Evolutionary conservation across 306 rosid genomes (phyloP).

Genomic region (Gastrolobium bilobum): DNA sequence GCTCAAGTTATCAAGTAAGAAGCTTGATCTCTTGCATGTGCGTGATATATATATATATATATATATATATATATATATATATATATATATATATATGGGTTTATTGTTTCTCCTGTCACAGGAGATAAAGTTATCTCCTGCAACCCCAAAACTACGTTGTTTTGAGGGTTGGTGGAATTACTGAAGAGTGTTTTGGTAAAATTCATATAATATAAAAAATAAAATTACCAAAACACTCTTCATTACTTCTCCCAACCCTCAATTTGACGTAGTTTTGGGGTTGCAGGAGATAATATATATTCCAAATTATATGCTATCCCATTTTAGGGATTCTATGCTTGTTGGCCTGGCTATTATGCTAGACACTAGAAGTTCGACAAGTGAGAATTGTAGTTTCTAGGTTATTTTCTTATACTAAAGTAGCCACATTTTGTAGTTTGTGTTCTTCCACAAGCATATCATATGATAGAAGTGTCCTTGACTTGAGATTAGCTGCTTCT

Average conservation of each 20-base stretch:
- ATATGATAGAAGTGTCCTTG: not conserved
- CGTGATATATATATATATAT: not conserved
- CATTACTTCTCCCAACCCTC: too few species aligned
- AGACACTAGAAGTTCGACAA: not conserved
- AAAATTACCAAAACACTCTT: too few species aligned
- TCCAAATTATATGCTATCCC: not conserved
- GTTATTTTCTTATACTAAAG: not conserved
- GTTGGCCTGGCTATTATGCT: conserved; percentile 10
- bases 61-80: not conserved
- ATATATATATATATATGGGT: not conserved
- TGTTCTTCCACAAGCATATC: conserved; percentile 7
- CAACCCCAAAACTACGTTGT: too few species aligned
- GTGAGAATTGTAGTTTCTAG: conserved; percentile 4
- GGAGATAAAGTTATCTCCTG: too few species aligned
- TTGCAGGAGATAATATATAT: too few species aligned
- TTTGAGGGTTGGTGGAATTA: too few species aligned
- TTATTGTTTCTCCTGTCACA: too few species aligned
- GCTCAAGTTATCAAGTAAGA: conserved; percentile 1
- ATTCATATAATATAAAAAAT: too few species aligned
- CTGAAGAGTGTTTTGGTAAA: too few species aligned
- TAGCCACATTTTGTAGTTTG: not conserved
- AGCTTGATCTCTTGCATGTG: conserved; percentile 18
- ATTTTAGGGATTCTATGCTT: conserved; percentile 12
- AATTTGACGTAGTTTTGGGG: too few species aligned
- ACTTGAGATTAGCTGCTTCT: conserved; percentile 19